These are phyloP conservation scores for Linnemannia zychae DNA, from an alignment of 192 early-diverging fungal species.

Conservation along the genomic window DNA sequence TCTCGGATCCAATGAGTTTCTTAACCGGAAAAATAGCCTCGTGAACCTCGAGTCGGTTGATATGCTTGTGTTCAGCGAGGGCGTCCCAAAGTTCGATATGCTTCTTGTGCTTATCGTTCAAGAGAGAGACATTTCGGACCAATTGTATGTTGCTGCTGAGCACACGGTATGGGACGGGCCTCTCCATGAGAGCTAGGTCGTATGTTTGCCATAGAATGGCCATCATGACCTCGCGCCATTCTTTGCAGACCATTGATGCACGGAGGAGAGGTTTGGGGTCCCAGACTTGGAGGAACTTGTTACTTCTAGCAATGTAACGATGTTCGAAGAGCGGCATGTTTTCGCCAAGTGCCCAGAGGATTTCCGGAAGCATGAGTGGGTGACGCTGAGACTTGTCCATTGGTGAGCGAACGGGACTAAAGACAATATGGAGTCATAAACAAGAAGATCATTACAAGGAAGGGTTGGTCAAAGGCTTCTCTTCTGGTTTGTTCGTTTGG, in stretches of 20 bases:
- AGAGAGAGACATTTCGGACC: not conserved
- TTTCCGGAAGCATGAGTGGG: too few species aligned
- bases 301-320: too few species aligned
- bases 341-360: too few species aligned
- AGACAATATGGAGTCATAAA: too few species aligned
- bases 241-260: not conserved
- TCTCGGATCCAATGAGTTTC: not conserved
- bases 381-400: too few species aligned
- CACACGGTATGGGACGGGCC: not conserved
- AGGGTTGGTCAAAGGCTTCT: too few species aligned
- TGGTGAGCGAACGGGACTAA: too few species aligned
- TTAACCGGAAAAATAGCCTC: not conserved
- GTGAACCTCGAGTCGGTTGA: not conserved
- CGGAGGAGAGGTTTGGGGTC: not conserved
- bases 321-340: too few species aligned
- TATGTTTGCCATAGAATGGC: not conserved
- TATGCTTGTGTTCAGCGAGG: not conserved
- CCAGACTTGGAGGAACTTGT: too few species aligned
- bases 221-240: not conserved
- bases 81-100: not conserved
- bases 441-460: too few species aligned
- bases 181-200: not conserved
- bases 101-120: not conserved
- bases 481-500: too few species aligned
- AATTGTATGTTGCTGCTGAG: not conserved